A percentile compares a stretch with the other conserved stretches of the same genome.
Evolutionary conservation across 2,329 filamentous ascomycete species (phyloP).

Genomic region (Cytospora chrysosperma): DNA sequence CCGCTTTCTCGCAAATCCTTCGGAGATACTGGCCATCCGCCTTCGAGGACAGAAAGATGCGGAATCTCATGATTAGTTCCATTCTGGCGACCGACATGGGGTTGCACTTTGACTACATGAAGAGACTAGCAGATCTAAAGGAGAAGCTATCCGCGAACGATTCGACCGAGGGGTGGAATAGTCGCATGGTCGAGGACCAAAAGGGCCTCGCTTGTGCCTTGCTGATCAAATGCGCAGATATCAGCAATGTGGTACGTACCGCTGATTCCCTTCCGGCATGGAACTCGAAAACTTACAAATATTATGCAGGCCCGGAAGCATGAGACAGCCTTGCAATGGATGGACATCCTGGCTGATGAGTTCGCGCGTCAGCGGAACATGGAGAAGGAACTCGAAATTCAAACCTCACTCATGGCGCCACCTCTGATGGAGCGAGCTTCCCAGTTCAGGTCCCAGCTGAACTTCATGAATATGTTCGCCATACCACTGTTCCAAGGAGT

Average conservation of each 20-base stretch:
- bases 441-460: slow-evolving; percentile 82
- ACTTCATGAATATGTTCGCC: slow-evolving; percentile 96
- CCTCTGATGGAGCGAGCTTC: slow-evolving; percentile 82
- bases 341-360: slow-evolving; percentile 89
- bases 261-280: not conserved
- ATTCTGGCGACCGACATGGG: slow-evolving; percentile 98
- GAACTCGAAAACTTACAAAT: slow-evolving; percentile 27
- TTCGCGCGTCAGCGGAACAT: slow-evolving; percentile 91
- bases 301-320: slow-evolving; percentile 73
- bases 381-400: slow-evolving; percentile 84
- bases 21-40: slow-evolving; percentile 86
- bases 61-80: slow-evolving; percentile 92
- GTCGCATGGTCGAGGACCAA: slow-evolving; percentile 71
- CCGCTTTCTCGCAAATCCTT: slow-evolving; percentile 93
- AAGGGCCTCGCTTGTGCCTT: slow-evolving; percentile 83
- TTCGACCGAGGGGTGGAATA: slow-evolving; percentile 71
- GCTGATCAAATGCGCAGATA: slow-evolving; percentile 96
- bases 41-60: slow-evolving; percentile 76
- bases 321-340: slow-evolving; percentile 82
- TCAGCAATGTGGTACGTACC: slow-evolving; percentile 87
- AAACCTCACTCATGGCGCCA: slow-evolving; percentile 80
- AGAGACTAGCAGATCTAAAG: slow-evolving; percentile 76
- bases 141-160: slow-evolving; percentile 69
- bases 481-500: slow-evolving; percentile 88
- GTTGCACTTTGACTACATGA: slow-evolving; percentile 95